Base-by-base conservation (phyloP, 2,329 filamentous ascomycete species). In the Pseudogymnoascus sp. region DNA sequence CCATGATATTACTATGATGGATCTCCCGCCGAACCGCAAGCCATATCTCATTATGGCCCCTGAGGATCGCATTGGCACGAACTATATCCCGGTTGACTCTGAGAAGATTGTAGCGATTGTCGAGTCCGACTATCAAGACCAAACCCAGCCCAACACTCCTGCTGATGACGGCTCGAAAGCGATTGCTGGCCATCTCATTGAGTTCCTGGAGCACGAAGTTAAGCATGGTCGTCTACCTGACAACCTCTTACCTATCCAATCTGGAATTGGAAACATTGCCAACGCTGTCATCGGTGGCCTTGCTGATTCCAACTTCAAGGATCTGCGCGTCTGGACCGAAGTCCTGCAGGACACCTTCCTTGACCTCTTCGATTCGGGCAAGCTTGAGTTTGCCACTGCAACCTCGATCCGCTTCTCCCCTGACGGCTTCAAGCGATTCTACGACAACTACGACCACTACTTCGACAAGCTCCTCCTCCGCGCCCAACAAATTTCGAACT, bases 321-420 rank as follows among this genome's bases (percentile, higher is more conserved):
- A 96, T 78, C 83, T 96, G 64, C 92, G 89, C 74, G 92, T 96
- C 40, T 96, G 91, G 92, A 96, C 92, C 23, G 91, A 96, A 77
- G 91, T 96, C 59, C 86, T 96, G 64, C 91, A 96, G 78, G 91
- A 96, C 75, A 92, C 89, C 21, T 96, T 96, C 85, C 84, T 96
- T 23, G 92, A 96, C 74, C 88, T 96, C 62, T 96, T 96, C 77
- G 92, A 96, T 80, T 89, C 85, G 65, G 91, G 91, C 26, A 88
- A 90, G 72, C 83, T 96, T 19, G 90, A 96, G 78, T 96, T 95
- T 71, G 92, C 91, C 50, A 96, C 91, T 0, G 91, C 91, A 40
- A 96, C 91, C 6, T 93, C 89, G 2, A 91, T 96, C 72, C 90
- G 91, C 69, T 96, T 96, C 83, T 93, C 90, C 0, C 92, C 91